These are phyloP conservation scores for Globisporangium echinulatum DNA, from an alignment of 352 stramenopile species.

Conservation along the genomic window DNA sequence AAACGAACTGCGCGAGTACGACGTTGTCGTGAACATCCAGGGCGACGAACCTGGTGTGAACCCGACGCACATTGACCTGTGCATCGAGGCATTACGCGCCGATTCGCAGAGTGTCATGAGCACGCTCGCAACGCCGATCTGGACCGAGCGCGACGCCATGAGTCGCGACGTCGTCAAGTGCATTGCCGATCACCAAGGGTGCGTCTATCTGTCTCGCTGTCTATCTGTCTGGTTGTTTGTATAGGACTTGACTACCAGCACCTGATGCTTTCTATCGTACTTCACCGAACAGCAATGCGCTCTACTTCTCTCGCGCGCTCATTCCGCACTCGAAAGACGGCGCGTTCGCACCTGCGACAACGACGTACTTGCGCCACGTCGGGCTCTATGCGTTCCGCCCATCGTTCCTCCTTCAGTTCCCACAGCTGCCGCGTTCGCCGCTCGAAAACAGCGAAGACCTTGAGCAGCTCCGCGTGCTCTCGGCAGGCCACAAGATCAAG, in stretches of 20 bases:
- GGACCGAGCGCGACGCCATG: conserved; percentile 38
- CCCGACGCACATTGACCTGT: conserved; percentile 66
- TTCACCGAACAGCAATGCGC: conserved; percentile 38
- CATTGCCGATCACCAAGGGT: conserved; percentile 55
- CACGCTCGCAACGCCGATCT: conserved; percentile 65
- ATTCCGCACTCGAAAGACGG: conserved; percentile 72
- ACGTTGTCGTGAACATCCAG: conserved; percentile 82
- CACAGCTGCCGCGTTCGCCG: conserved; percentile 37
- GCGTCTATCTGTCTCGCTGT: conserved; percentile 1
- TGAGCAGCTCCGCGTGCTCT: conserved; percentile 82
- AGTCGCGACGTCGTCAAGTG: conserved; percentile 79
- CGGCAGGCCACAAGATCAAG: conserved; percentile 64
- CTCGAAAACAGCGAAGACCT: conserved; percentile 71
- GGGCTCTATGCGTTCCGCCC: conserved; percentile 77
- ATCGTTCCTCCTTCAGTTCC: conserved; percentile 67
- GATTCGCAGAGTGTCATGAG: conserved; percentile 62
- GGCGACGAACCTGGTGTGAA: conserved; percentile 81
- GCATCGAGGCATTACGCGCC: conserved; percentile 45
- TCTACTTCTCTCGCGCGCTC: conserved; percentile 82
- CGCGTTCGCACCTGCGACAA: conserved; percentile 36
- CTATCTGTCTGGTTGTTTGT: background rate
- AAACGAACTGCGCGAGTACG: conserved; percentile 41
- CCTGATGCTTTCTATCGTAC: background rate
- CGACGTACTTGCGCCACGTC: conserved; percentile 65
- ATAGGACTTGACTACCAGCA: background rate